Percentiles rank a stretch among this genome's conserved stretches.
These are phyloP conservation scores for Phytopythium montanum DNA, from an alignment of 352 stramenopile genomes.

Conservation along the genomic window DNA sequence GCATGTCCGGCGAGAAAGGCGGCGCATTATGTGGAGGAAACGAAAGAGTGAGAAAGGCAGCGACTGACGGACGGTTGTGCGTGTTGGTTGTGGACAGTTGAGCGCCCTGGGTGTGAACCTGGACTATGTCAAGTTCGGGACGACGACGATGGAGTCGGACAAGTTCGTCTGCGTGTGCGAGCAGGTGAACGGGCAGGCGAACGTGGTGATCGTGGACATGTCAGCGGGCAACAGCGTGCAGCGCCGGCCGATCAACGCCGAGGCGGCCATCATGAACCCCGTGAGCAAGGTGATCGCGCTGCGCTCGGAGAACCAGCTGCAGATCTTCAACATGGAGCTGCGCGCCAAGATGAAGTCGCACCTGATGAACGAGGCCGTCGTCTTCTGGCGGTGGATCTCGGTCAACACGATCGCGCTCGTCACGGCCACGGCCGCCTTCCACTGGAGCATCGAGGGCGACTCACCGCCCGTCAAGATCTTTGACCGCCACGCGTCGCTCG, in stretches of 20 bases:
- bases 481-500: slow-evolving; percentile 95
- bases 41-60: slow-evolving; percentile 2
- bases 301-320: slow-evolving; percentile 92
- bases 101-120: slow-evolving; percentile 84
- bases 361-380: slow-evolving; percentile 90
- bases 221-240: slow-evolving; percentile 83
- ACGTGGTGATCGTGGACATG: slow-evolving; percentile 93
- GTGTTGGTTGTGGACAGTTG: slow-evolving; percentile 46
- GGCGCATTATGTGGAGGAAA: not conserved
- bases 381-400: slow-evolving; percentile 99
- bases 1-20: not conserved
- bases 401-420: slow-evolving; percentile 97
- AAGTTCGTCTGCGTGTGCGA: slow-evolving; percentile 95
- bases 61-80: slow-evolving; percentile 2
- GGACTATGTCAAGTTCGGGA: slow-evolving; percentile 92
- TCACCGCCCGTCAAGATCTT: slow-evolving; percentile 95
- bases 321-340: slow-evolving; percentile 99
- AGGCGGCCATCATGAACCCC: slow-evolving; percentile 99
- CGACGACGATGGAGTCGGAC: slow-evolving; percentile 97
- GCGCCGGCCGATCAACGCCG: slow-evolving; percentile 96
- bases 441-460: slow-evolving; percentile 96
- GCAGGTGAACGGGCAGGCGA: slow-evolving; percentile 83
- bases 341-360: slow-evolving; percentile 98
- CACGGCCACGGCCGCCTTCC: slow-evolving; percentile 95
- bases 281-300: slow-evolving; percentile 88